A percentile compares a stretch with the other conserved stretches of the same genome.
Conservation (phyloP, 495 filamentous ascomycete species). For the Saxispiralis lemnorum region DNA sequence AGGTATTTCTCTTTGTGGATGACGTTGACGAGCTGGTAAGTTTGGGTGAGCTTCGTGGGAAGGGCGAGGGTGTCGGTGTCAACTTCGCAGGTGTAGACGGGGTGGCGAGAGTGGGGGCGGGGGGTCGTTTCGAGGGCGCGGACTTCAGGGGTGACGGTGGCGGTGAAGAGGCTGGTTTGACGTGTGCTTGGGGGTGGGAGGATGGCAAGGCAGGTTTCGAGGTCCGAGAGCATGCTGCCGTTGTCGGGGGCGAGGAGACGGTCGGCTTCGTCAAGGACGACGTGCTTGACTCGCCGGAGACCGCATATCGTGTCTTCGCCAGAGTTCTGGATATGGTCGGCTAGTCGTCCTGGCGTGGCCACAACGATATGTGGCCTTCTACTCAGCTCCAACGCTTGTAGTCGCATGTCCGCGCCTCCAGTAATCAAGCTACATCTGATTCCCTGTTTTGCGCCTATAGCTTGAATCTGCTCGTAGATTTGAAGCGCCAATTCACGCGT, state of each 20-base stretch:
- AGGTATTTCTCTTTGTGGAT: slow-evolving; percentile 87
- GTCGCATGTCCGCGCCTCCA: slow-evolving; percentile 80
- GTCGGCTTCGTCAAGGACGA: slow-evolving; percentile 94
- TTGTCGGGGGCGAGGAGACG: slow-evolving; percentile 53
- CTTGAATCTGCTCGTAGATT: slow-evolving; percentile 87
- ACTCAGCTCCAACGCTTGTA: slow-evolving; percentile 67
- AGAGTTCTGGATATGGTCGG: slow-evolving; percentile 80
- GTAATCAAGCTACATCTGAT: slow-evolving; percentile 76
- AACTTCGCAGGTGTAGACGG: slow-evolving; percentile 79
- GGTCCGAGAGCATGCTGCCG: slow-evolving; percentile 82
- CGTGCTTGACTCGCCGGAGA: slow-evolving; percentile 56
- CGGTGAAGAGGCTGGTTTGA: slow-evolving; percentile 91
- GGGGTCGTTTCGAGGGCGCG: slow-evolving; percentile 61
- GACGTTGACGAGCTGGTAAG: slow-evolving; percentile 69
- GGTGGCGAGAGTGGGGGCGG: slow-evolving; percentile 42
- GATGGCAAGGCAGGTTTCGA: slow-evolving; percentile 67
- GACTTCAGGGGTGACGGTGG: slow-evolving; percentile 87
- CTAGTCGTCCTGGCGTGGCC: slow-evolving; percentile 82
- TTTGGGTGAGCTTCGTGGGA: slow-evolving; percentile 63
- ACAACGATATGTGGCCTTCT: slow-evolving; percentile 79
- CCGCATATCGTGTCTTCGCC: slow-evolving; percentile 77
- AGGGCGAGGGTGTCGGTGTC: slow-evolving; percentile 56
- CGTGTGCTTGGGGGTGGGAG: slow-evolving; percentile 56
- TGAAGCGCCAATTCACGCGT: slow-evolving; percentile 88
- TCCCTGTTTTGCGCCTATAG: slow-evolving; percentile 67